Conservation (phyloP, 176 grass and related monocot genomes). For the Phoenix dactylifera region DNA sequence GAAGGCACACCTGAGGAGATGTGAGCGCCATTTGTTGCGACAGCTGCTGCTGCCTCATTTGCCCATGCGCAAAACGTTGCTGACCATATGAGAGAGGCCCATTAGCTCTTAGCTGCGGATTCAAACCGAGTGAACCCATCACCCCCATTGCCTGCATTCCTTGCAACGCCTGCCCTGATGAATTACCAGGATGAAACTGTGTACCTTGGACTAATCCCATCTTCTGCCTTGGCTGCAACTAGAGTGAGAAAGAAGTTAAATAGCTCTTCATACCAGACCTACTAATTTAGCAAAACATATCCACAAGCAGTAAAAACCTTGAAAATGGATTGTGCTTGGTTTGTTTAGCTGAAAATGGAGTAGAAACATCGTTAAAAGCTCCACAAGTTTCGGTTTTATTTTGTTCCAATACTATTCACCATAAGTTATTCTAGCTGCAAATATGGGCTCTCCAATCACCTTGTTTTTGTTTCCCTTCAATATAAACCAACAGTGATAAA, state of each 20-base stretch:
- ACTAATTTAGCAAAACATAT: too few relatives aligned
- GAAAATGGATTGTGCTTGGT: too few relatives aligned
- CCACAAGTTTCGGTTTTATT: too few relatives aligned
- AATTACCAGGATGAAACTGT: slow-evolving; percentile 48
- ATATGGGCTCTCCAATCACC: too few relatives aligned
- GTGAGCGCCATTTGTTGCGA: slow-evolving; percentile 46
- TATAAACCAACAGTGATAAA: too few relatives aligned
- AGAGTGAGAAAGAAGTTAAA: slow-evolving; percentile 12
- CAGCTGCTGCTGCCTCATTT: slow-evolving; percentile 68
- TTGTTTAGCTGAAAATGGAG: too few relatives aligned
- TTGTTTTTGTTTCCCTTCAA: too few relatives aligned
- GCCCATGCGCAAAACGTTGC: slow-evolving; percentile 64
- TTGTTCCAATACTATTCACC: too few relatives aligned
- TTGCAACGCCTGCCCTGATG: slow-evolving; percentile 59
- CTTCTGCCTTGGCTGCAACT: slow-evolving; percentile 74
- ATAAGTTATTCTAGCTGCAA: too few relatives aligned
- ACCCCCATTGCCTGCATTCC: slow-evolving; percentile 94
- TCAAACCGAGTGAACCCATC: slow-evolving; percentile 62
- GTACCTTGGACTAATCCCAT: slow-evolving; percentile 55
- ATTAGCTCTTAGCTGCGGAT: slow-evolving; percentile 68
- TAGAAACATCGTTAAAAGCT: too few relatives aligned
- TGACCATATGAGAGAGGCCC: slow-evolving; percentile 61
- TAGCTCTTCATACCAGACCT: too few relatives aligned
- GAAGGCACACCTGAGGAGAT: slow-evolving; percentile 65
- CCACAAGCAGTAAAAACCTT: too few relatives aligned